Base-by-base conservation (phyloP, 139 green algal genomes). In the Nannochloris sp. region DNA sequence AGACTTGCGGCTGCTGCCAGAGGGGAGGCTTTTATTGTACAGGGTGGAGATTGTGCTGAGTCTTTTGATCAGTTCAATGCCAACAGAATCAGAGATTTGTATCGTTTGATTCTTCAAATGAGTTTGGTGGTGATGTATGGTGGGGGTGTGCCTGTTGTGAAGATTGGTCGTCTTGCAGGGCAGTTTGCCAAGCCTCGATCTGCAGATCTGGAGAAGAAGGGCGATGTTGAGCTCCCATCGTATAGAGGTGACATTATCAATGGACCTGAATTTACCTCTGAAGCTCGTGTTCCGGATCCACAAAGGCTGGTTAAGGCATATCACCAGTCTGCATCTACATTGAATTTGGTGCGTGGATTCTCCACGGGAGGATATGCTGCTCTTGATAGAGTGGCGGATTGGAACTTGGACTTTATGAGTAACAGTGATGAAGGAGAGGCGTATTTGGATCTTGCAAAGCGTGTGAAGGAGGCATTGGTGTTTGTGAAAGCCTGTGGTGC, bases 221-320 rank as follows among this genome's bases (percentile, higher is more conserved):
- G 84, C 49, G 25, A 31, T 10, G 69, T 87, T 14, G 66, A 72
- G 44, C 77, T 97, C 40, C 91, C 91, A n/a, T 87, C 73, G 20
- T 97, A 97, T 83, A 78, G 86, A 45, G 94, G 94, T 2, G 94
- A 99, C 84, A 99, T 97, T 82, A 96, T 99, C 80, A 99, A 99
- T 72, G 87, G 81, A 5, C 82, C 87, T 5, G 89, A 96, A 61
- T 96, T 96, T 74, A 94, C 82, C 0, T 11, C 68, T 2, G 83
- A 92, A 53, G 85, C 93, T 2, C 86, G 94, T 65, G 31, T 96
- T 2, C 92, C 91, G 29, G 79, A 96, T 78, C 94, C 94, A 4
- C 65, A 60, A 49, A 79, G 91, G 23, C 63, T 88, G 30, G 69
- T 89, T 16, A 68, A 70, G 5, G 91, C 91, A 8, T 99, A 99